Evolutionary conservation across 352 stramenopile genomes (phyloP).

Genomic region (Globisporangium cystogenes): DNA sequence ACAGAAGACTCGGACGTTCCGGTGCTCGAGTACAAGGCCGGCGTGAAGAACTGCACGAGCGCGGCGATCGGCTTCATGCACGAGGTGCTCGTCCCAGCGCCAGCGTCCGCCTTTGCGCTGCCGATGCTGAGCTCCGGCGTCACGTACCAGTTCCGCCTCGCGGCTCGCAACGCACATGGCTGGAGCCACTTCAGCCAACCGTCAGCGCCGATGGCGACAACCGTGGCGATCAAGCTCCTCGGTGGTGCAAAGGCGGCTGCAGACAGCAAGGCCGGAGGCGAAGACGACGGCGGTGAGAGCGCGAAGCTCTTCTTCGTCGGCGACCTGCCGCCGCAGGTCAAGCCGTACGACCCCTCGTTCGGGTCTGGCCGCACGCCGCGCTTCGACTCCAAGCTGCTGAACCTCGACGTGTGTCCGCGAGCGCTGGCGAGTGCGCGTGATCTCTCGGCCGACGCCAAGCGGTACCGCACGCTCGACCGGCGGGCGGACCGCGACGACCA

Average conservation of each 20-base stretch:
- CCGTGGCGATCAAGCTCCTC: slow-evolving; percentile 14
- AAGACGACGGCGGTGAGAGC: neutral
- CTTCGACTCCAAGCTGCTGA: slow-evolving; percentile 42
- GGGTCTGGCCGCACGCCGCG: slow-evolving; percentile 60
- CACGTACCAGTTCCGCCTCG: slow-evolving; percentile 83
- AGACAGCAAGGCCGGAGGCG: neutral
- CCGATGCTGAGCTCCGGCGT: slow-evolving; percentile 67
- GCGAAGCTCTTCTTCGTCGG: slow-evolving; percentile 21
- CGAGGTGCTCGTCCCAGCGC: slow-evolving; percentile 23
- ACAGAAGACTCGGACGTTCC: slow-evolving; percentile 21
- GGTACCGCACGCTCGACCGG: slow-evolving; percentile 28
- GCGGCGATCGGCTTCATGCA: slow-evolving; percentile 50
- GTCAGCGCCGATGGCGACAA: slow-evolving; percentile 47
- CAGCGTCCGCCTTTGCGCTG: slow-evolving; percentile 22
- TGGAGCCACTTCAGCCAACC: slow-evolving; percentile 69
- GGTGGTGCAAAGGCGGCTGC: neutral
- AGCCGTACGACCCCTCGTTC: slow-evolving; percentile 42
- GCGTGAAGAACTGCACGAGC: slow-evolving; percentile 53
- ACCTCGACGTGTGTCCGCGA: slow-evolving; percentile 33
- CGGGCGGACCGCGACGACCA: slow-evolving; percentile 40
- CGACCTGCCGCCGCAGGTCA: slow-evolving; percentile 40
- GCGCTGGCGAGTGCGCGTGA: slow-evolving; percentile 4
- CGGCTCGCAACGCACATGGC: slow-evolving; percentile 59
- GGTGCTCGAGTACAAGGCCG: slow-evolving; percentile 50
- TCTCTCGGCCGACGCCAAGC: slow-evolving; percentile 15